Evolutionary conservation across 2,329 filamentous ascomycete species (phyloP), one percentile per base, ranked within the genome.

Genomic region (Fusarium incarnatum): DNA sequence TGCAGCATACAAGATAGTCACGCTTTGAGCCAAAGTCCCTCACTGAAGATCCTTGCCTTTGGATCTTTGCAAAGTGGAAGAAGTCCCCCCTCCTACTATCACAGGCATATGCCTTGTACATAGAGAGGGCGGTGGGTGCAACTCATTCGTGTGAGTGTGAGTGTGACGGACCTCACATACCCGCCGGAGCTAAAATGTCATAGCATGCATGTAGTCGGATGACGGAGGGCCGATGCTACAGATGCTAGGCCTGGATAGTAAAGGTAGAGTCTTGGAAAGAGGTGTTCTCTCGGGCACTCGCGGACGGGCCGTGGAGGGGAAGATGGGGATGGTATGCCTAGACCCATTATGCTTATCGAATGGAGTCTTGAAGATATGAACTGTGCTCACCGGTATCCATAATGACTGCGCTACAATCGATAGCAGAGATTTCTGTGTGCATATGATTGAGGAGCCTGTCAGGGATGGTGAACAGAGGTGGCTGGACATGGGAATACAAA

Each of bases 131-230:
- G 65, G 57, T 58, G 45, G 54, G 50, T 27, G 40, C 49, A 28
- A 28, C 32, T 52, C 49, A 27, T 13, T 49, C 23, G 13, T 37
- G 37, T 22, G 28, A 46, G 61, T 40, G 63, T 44, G 40, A 50
- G 67, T 75, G 75, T 77, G 73, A 76, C 56, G 60, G 54, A 55
- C 41, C 63, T 70, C 69, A 73, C 70, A 72, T 77, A 77, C 73
- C 75, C 76, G 76, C 76, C 75, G 71, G 53, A 58, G 73, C 76
- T 77, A 75, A 67, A 52, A 70, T 48, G 23, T 41, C 67, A 64
- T 74, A 68, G 69, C 71, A 76, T 74, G 73, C 71, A 74, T 75
- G 60, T 59, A 67, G 54, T 65, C 60, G 64, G 66, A 72, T 61
- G 63, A 58, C 61, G 50, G 62, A 70, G 65, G 60, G 52, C 56